Conservation (phyloP, 2,329 filamentous ascomycete genomes). For the Myriosclerotinia scirpicola region DNA sequence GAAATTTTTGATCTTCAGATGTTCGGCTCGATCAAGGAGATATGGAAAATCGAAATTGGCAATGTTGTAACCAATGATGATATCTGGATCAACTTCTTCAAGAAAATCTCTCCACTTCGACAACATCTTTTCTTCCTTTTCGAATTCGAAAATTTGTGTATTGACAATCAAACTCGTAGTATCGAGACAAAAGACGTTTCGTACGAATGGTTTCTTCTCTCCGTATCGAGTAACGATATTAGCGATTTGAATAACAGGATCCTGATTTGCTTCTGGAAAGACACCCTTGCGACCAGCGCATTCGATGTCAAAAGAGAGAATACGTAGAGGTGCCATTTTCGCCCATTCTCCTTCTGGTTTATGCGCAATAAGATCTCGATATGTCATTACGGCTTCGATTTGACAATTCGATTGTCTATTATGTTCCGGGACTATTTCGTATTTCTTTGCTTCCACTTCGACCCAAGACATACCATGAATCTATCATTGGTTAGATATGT, state of each 20-base stretch:
- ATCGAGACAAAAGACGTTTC: slow-evolving; percentile 95
- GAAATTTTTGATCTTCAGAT: slow-evolving; percentile 77
- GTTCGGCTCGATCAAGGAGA: slow-evolving; percentile 80
- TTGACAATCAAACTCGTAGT: slow-evolving; percentile 92
- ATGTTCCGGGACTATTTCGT: slow-evolving; percentile 64
- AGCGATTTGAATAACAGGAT: slow-evolving; percentile 97
- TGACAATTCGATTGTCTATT: slow-evolving; percentile 89
- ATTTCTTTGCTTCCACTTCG: slow-evolving; percentile 73
- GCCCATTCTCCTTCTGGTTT: slow-evolving; percentile 91
- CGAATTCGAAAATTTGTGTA: slow-evolving; percentile 84
- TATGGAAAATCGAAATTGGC: slow-evolving; percentile 99
- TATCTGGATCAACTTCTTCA: slow-evolving; percentile 86
- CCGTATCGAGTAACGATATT: slow-evolving; percentile 94
- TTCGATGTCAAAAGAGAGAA: slow-evolving; percentile 97
- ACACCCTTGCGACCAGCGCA: slow-evolving; percentile 97
- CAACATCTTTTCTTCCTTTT: slow-evolving; percentile 85
- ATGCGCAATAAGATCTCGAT: slow-evolving; percentile 81
- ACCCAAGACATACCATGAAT: slow-evolving; percentile 98
- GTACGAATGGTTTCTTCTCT: slow-evolving; percentile 91
- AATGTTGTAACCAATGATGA: slow-evolving; percentile 99
- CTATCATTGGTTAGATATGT: slow-evolving; percentile 43
- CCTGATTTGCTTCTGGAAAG: slow-evolving; percentile 87
- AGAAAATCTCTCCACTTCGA: slow-evolving; percentile 88
- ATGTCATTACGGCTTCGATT: slow-evolving; percentile 86
- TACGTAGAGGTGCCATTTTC: slow-evolving; percentile 92